Evolutionary conservation across 140 eudicot genomes (phyloP).

Genomic region (Anethum foeniculum): DNA sequence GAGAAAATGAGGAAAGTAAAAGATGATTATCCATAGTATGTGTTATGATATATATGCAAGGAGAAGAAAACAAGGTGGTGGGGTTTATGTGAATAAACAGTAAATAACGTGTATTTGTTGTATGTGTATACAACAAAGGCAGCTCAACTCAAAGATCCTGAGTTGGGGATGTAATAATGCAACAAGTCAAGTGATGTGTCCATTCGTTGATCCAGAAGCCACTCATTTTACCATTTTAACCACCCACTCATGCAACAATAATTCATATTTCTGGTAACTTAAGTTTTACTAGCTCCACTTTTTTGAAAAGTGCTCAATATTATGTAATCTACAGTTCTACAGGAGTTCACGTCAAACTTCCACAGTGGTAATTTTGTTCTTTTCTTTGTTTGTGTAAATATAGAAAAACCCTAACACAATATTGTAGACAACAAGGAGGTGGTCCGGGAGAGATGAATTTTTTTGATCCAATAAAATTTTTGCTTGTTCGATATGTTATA

Average conservation of each 20-base stretch:
- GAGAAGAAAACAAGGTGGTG: slow-evolving; percentile 27
- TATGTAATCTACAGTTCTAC: no score
- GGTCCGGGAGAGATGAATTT: no score
- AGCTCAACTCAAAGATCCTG: background rate
- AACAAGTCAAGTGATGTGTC: slow-evolving; percentile 8
- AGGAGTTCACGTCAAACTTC: no score
- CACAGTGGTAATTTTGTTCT: no score
- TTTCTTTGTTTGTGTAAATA: no score
- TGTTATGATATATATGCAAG: slow-evolving; percentile 11
- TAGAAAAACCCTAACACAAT: no score
- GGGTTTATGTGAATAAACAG: background rate
- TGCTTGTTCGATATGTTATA: no score
- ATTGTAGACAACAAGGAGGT: no score
- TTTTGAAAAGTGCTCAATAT: no score
- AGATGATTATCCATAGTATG: slow-evolving; percentile 18
- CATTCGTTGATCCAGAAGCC: background rate
- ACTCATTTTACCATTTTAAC: background rate
- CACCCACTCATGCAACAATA: background rate
- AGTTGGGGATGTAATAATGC: background rate
- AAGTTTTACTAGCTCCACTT: background rate
- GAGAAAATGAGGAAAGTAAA: slow-evolving; percentile 10
- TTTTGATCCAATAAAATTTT: no score
- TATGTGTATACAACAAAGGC: background rate
- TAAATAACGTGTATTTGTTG: slow-evolving; percentile 13
- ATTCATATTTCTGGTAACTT: background rate